These are phyloP conservation scores for Epipyxis sp. DNA, from an alignment of 108 stramenopile genomes.

Conservation along the genomic window DNA sequence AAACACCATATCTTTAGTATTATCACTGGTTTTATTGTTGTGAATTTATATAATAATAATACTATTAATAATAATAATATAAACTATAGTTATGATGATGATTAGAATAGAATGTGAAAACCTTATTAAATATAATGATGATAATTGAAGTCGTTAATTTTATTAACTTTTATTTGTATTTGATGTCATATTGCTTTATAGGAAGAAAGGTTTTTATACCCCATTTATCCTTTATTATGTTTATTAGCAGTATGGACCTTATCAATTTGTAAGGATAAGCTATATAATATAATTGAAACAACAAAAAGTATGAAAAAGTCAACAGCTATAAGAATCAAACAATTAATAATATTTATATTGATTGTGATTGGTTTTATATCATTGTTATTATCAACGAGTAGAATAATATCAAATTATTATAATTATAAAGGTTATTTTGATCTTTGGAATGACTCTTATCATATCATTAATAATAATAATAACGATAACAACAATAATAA, in stretches of 20 bases:
- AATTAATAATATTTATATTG: neutral
- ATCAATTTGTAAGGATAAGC: slow-evolving; percentile 22
- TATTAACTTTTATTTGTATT: too few species aligned
- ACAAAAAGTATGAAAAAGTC: slow-evolving; percentile 8
- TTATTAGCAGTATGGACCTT: slow-evolving; percentile 48
- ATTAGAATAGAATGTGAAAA: too few species aligned
- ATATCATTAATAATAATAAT: neutral
- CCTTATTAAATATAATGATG: too few species aligned
- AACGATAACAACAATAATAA: neutral
- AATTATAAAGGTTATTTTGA: slow-evolving; percentile 19
- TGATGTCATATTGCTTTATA: neutral
- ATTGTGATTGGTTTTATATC: slow-evolving; percentile 18
- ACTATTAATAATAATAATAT: too few species aligned
- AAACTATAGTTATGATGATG: too few species aligned
- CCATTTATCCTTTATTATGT: slow-evolving; percentile 69
- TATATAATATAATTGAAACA: neutral
- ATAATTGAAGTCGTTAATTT: too few species aligned
- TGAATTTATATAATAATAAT: too few species aligned
- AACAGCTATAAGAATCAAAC: slow-evolving; percentile 26
- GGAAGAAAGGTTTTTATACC: slow-evolving; percentile 90
- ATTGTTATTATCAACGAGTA: too few species aligned
- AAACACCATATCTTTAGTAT: too few species aligned
- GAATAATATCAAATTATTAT: too few species aligned
- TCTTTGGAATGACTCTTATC: neutral
- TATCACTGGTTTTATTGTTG: too few species aligned